Percentiles rank a stretch among this genome's conserved stretches.
Conservation (phyloP, 148 eudicot genomes). For the Fagopyrum esculentum region DNA sequence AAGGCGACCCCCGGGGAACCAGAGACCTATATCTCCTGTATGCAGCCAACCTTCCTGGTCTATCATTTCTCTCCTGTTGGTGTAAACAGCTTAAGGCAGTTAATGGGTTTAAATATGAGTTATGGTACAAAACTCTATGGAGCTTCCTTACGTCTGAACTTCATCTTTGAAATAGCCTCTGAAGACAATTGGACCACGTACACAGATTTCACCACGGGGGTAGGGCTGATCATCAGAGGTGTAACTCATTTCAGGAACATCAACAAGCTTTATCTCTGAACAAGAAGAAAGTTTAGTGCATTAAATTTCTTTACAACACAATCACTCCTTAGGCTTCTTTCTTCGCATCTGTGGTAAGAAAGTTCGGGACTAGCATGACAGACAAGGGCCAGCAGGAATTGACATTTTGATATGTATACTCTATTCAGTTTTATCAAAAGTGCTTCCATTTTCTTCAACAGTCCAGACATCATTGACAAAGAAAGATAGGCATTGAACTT, state of each 20-base stretch:
- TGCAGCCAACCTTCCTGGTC: constrained; percentile 93
- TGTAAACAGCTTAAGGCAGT: not conserved
- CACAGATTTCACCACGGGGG: constrained; percentile 97
- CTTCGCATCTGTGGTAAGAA: not conserved
- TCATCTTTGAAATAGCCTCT: constrained; percentile 93
- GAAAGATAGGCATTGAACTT: not conserved
- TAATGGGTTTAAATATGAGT: not conserved
- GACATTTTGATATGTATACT: not conserved
- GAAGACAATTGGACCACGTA: constrained; percentile 79
- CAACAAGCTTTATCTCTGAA: constrained; percentile 90
- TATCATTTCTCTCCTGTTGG: constrained; percentile 73
- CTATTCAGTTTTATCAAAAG: not conserved
- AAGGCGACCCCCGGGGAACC: constrained; percentile 93
- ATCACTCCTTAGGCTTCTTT: not conserved
- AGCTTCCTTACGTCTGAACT: constrained; percentile 54
- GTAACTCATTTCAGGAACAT: constrained; percentile 93
- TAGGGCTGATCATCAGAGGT: constrained; percentile 87
- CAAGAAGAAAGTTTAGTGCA: constrained; percentile 12
- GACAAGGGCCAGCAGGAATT: not conserved
- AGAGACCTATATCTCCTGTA: constrained; percentile 90
- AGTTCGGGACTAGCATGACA: not conserved
- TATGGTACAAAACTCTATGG: not conserved
- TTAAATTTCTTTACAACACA: not conserved
- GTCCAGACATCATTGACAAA: not conserved
- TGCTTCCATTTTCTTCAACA: too few relatives aligned